Base-by-base conservation (phyloP, 2,329 filamentous ascomycete genomes). In the Zymoseptoria ardabiliae region DNA sequence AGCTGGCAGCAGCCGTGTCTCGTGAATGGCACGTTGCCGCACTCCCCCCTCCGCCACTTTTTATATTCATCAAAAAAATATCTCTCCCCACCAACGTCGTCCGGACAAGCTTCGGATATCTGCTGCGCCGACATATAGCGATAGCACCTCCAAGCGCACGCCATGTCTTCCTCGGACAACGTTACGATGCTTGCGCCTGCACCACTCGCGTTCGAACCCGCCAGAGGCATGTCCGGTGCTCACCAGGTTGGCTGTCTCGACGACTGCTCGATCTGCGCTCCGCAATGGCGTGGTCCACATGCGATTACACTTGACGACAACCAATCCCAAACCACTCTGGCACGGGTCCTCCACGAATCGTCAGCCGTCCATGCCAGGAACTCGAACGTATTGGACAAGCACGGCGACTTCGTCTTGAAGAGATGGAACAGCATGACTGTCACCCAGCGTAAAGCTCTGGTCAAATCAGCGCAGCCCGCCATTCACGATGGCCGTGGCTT, bases 321-420 rank as follows among this genome's bases (percentile, higher is more conserved):
- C 4, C 23, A 25, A 41, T 4, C 35, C 3, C 13, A 17, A 17
- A 41, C 13, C 11, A 49, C 20, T 6, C 4, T 6, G 4, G 23
- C 4, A 6, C 23, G 23, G 23, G 4, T 25, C 23, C 23, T 25
- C 23, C 2, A 25, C 3, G 23, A 25, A 25, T 4, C 23, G 3
- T 25, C 23, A 25, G 23, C 23, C 23, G 23, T 25, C 23, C 23
- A 6, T 4, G 23, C 23, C 23, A 25, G 23, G 23, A 25, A 25
- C 4, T 25, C 23, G 23, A 25, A 6, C 23, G 23, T 25, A 1
- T 25, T 25, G 23, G 23, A 25, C 23, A 25, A 25, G 4, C 50
- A 64, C 21, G 63, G 60, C 11, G 53, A 64, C 41, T 30, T 49
- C 2, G 41, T 64, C 19, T 13, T 54, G 17, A 59, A 56, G 21